phyloP scores from a whole-genome alignment of 495 filamentous ascomycete species.

The Lasiosphaeris hirsuta region DNA sequence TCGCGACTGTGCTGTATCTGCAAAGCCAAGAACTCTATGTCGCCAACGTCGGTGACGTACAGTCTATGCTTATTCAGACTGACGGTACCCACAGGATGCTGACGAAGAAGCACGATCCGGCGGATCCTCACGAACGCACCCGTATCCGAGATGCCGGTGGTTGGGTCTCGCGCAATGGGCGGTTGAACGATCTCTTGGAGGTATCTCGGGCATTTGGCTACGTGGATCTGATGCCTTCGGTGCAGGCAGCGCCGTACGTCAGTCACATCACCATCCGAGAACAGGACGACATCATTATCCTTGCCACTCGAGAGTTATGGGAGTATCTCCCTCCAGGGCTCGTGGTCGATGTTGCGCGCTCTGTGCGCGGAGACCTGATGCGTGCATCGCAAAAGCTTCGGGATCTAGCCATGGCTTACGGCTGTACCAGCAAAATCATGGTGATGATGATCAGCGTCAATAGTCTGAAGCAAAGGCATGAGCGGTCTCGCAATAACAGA shows the following conservation, averaged over 20 bases:
- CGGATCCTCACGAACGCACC: constrained; percentile 73
- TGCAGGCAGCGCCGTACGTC: constrained; percentile 88
- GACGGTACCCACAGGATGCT: constrained; percentile 76
- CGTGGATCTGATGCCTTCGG: constrained; percentile 83
- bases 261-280: constrained; percentile 75
- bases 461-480: constrained; percentile 75
- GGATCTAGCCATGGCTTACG: constrained; percentile 93
- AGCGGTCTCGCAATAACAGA: constrained; percentile 62
- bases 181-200: constrained; percentile 84
- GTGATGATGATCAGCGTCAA: constrained; percentile 94
- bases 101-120: constrained; percentile 89
- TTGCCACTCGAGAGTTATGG: constrained; percentile 92
- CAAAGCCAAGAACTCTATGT: constrained; percentile 87
- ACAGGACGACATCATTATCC: constrained; percentile 87
- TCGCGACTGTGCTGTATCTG: constrained; percentile 88
- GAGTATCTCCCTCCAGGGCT: constrained; percentile 85
- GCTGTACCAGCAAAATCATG: constrained; percentile 91
- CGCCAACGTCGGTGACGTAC: constrained; percentile 91
- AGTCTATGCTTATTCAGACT: constrained; percentile 87
- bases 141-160: constrained; percentile 93
- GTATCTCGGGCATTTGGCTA: constrained; percentile 96
- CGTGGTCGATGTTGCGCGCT: constrained; percentile 85
- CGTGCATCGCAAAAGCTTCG: constrained; percentile 92
- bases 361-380: constrained; percentile 84
- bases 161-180: constrained; percentile 90